Conservation (phyloP, 768 basidiomycete species). For the Zangia roseola region DNA sequence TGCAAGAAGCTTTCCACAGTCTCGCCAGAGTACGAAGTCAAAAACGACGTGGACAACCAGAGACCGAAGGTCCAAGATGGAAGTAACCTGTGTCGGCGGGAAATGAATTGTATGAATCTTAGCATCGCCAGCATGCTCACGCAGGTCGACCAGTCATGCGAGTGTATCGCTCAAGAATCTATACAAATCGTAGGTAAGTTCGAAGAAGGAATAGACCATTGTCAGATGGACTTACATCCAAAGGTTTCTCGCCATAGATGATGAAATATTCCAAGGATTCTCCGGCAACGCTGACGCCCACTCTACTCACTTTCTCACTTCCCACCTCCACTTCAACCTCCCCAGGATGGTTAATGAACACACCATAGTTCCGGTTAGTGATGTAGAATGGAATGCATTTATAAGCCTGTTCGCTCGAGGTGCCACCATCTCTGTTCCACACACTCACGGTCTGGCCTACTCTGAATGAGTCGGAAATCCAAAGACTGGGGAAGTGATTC, state of each 20-base stretch:
- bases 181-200: neutral
- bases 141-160: slow-evolving; percentile 21
- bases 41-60: slow-evolving; percentile 77
- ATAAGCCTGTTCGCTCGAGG: slow-evolving; percentile 65
- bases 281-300: slow-evolving; percentile 62
- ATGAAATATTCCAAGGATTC: slow-evolving; percentile 67
- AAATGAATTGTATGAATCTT: neutral
- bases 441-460: slow-evolving; percentile 56
- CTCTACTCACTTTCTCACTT: slow-evolving; percentile 62
- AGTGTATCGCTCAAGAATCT: slow-evolving; percentile 22
- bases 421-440: slow-evolving; percentile 79
- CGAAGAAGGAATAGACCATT: neutral
- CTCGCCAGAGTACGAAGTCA: slow-evolving; percentile 64
- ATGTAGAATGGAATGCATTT: slow-evolving; percentile 71
- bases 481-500: slow-evolving; percentile 26
- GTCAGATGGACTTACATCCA: slow-evolving; percentile 37
- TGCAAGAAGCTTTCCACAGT: slow-evolving; percentile 70
- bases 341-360: slow-evolving; percentile 75
- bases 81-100: slow-evolving; percentile 48
- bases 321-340: slow-evolving; percentile 76
- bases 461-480: slow-evolving; percentile 10
- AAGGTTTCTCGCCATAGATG: slow-evolving; percentile 66
- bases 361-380: slow-evolving; percentile 68
- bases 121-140: slow-evolving; percentile 1
- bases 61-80: slow-evolving; percentile 77